These are phyloP conservation scores for Pyrenophora seminiperda DNA, from an alignment of 2,329 filamentous ascomycete species.

Conservation along the genomic window DNA sequence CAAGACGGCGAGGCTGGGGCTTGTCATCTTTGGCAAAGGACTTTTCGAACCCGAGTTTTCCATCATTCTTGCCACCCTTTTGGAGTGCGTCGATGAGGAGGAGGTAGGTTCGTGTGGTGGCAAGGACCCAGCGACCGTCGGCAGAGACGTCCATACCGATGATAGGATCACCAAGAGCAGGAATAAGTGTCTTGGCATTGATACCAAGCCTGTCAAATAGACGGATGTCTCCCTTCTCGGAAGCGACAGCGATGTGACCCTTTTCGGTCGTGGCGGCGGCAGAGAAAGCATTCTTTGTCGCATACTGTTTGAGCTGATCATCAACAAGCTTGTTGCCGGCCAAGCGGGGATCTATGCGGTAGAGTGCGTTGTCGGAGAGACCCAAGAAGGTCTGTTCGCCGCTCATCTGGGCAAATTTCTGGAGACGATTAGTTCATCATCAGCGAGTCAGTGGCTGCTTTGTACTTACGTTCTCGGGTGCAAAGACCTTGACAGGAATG, in stretches of 20 bases:
- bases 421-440: constrained; percentile 30
- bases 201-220: constrained; percentile 96
- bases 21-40: constrained; percentile 91
- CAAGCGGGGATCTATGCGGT: constrained; percentile 89
- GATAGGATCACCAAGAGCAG: constrained; percentile 92
- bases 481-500: constrained; percentile 89
- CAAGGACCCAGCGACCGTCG: constrained; percentile 93
- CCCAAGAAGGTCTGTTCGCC: constrained; percentile 93
- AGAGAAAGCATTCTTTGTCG: constrained; percentile 96
- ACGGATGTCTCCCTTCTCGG: constrained; percentile 96
- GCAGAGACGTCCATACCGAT: constrained; percentile 94
- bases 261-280: constrained; percentile 93
- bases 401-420: constrained; percentile 98
- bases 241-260: constrained; percentile 94
- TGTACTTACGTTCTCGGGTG: constrained; percentile 74
- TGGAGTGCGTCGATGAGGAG: constrained; percentile 91
- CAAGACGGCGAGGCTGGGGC: constrained; percentile 88
- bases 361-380: constrained; percentile 89
- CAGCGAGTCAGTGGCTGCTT: not conserved
- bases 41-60: constrained; percentile 97
- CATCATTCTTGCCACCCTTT: constrained; percentile 92
- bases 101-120: constrained; percentile 91
- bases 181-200: constrained; percentile 96
- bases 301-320: constrained; percentile 91
- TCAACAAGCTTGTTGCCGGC: constrained; percentile 92